These are phyloP conservation scores for Panaeolus papilionaceus DNA, from an alignment of 768 basidiomycete species.

Conservation along the genomic window DNA sequence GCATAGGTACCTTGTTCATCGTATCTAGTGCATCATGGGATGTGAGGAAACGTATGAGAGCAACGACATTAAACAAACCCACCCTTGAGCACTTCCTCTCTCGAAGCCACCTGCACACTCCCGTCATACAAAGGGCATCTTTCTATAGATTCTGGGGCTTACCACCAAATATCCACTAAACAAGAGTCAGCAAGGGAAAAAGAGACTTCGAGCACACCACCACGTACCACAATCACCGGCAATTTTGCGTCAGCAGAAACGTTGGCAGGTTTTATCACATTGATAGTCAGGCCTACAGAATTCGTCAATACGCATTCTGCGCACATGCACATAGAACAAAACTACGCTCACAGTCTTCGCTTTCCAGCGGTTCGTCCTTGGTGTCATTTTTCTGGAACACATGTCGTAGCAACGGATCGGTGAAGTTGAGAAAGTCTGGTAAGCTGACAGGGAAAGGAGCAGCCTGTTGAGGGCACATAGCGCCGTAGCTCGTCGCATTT, in stretches of 20 bases:
- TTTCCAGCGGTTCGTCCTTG: conserved; percentile 25
- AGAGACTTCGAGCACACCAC: not conserved
- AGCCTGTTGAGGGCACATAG: conserved; percentile 53
- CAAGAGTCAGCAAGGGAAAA: not conserved
- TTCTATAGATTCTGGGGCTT: not conserved
- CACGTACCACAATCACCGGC: conserved; percentile 55
- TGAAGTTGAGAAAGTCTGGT: conserved; percentile 2
- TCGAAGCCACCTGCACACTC: conserved; percentile 34
- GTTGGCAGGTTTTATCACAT: conserved; percentile 49
- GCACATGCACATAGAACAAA: not conserved
- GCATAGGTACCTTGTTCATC: conserved; percentile 42
- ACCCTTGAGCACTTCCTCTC: conserved; percentile 31
- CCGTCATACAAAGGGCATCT: not conserved
- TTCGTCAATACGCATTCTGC: not conserved
- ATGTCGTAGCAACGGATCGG: conserved; percentile 3
- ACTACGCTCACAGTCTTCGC: conserved; percentile 32
- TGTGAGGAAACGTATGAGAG: not conserved
- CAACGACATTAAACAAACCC: conserved; percentile 1
- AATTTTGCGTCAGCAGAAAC: conserved; percentile 43
- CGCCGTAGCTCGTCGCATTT: conserved; percentile 46
- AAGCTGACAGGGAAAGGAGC: conserved; percentile 7
- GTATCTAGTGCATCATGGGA: conserved; percentile 34
- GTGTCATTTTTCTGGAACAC: conserved; percentile 1
- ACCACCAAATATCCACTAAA: conserved; percentile 55
- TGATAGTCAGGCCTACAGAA: conserved; percentile 48